These are phyloP conservation scores for Sporothrix humicola DNA, from an alignment of 2,329 filamentous ascomycete species.

Conservation along the genomic window DNA sequence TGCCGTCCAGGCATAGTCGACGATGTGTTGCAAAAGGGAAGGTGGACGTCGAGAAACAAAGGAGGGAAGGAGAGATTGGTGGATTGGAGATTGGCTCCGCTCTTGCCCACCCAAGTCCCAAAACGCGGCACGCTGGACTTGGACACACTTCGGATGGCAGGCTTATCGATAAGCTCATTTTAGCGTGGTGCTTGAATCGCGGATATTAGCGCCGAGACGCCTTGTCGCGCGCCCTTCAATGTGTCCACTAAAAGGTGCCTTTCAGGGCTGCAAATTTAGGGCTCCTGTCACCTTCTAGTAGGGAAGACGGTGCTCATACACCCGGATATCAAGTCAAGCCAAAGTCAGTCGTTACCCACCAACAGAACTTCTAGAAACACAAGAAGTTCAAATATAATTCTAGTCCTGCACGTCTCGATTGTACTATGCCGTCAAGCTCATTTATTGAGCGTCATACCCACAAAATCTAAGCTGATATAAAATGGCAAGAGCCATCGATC, in stretches of 20 bases:
- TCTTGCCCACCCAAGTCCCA: background rate
- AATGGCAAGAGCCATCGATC: no score
- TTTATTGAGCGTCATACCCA: no score
- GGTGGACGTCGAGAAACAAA: background rate
- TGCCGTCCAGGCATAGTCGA: constrained; percentile 30
- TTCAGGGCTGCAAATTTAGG: background rate
- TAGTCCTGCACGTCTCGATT: no score
- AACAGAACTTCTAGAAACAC: no score
- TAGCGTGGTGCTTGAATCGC: constrained; percentile 22
- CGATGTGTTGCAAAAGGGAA: constrained; percentile 16
- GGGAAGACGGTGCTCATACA: no score
- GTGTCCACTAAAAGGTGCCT: background rate
- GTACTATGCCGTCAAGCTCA: no score
- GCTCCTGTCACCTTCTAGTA: background rate
- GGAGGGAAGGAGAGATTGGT: constrained; percentile 8
- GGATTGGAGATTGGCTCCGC: constrained; percentile 20
- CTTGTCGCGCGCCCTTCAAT: background rate
- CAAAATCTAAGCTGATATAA: no score
- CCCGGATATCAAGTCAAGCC: no score
- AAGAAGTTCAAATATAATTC: no score
- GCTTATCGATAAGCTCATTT: constrained; percentile 31
- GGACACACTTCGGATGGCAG: background rate
- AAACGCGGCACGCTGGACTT: background rate
- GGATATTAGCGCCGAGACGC: constrained; percentile 1
- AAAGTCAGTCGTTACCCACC: no score